A percentile compares a stretch with the other conserved stretches of the same genome.
Conservation (phyloP, 148 eudicot genomes). For the Camellia sinensis region DNA sequence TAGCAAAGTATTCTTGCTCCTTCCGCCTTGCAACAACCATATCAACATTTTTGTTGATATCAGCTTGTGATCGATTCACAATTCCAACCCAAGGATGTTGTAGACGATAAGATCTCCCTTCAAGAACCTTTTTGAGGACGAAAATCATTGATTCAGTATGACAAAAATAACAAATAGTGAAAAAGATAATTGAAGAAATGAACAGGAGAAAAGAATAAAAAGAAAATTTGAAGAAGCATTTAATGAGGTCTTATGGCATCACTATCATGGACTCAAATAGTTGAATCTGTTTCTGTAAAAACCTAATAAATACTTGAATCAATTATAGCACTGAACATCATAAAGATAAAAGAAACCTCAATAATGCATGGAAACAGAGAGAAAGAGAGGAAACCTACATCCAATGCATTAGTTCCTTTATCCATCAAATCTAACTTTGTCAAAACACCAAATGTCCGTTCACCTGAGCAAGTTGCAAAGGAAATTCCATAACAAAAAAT, state of each 20-base stretch:
- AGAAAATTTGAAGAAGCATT: background rate
- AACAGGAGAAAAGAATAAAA: background rate
- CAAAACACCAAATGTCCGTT: constrained; percentile 82
- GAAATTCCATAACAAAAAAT: background rate
- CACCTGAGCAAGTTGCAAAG: constrained; percentile 46
- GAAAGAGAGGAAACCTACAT: constrained; percentile 38
- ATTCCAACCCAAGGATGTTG: constrained; percentile 68
- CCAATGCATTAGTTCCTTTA: constrained; percentile 89
- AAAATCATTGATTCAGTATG: background rate
- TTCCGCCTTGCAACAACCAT: constrained; percentile 61
- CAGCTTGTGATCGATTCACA: constrained; percentile 74
- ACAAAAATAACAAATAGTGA: background rate
- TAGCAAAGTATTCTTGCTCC: constrained; percentile 59
- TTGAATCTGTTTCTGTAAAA: background rate
- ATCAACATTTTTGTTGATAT: constrained; percentile 59
- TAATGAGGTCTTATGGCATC: background rate
- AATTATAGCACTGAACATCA: background rate
- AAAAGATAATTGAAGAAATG: constrained; percentile 6
- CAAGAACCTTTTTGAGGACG: constrained; percentile 48
- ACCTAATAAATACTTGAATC: too few species aligned
- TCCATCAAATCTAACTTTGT: constrained; percentile 94
- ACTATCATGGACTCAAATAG: background rate
- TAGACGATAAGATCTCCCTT: constrained; percentile 60
- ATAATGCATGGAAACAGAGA: background rate
- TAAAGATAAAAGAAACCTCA: background rate